A percentile compares a stretch with the other conserved stretches of the same genome.
phyloP scores from a whole-genome alignment of 768 basidiomycete genomes.

The Atractiella rhizophila region DNA sequence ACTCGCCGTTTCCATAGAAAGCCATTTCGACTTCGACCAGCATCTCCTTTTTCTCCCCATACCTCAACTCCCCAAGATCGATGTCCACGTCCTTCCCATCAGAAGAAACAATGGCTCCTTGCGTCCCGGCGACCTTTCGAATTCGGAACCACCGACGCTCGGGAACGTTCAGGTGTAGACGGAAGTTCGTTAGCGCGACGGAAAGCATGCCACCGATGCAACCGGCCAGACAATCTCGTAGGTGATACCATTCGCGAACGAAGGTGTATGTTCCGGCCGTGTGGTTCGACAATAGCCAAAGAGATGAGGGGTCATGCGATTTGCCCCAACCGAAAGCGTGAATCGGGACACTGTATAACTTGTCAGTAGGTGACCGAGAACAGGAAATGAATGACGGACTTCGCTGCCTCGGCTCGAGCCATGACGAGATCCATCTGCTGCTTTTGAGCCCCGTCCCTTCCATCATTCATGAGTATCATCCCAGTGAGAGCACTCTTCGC shows the following conservation, averaged over 20 bases:
- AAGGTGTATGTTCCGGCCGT: constrained; percentile 94
- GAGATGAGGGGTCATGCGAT: constrained; percentile 84
- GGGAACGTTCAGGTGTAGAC: constrained; percentile 78
- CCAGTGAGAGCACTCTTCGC: constrained; percentile 66
- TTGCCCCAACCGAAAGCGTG: constrained; percentile 93
- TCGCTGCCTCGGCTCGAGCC: constrained; percentile 84
- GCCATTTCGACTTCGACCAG: constrained; percentile 77
- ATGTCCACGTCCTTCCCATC: constrained; percentile 88
- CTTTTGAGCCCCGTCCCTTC: constrained; percentile 67
- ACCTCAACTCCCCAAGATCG: constrained; percentile 74
- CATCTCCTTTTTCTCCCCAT: constrained; percentile 95
- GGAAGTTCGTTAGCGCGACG: constrained; percentile 75
- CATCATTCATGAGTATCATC: constrained; percentile 78
- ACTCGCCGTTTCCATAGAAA: neutral
- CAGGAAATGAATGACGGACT: constrained; percentile 21
- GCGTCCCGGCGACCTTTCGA: constrained; percentile 77
- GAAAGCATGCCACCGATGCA: constrained; percentile 93
- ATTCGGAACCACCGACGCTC: constrained; percentile 76
- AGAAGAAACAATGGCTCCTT: constrained; percentile 58
- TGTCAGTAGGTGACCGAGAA: neutral
- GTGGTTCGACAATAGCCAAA: constrained; percentile 98
- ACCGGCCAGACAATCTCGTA: constrained; percentile 72
- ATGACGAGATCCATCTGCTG: constrained; percentile 97
- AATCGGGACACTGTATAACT: constrained; percentile 42
- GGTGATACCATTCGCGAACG: constrained; percentile 86